These are phyloP conservation scores for Metrosideros polymorpha DNA, from an alignment of 441 rosid genomes.

Conservation along the genomic window DNA sequence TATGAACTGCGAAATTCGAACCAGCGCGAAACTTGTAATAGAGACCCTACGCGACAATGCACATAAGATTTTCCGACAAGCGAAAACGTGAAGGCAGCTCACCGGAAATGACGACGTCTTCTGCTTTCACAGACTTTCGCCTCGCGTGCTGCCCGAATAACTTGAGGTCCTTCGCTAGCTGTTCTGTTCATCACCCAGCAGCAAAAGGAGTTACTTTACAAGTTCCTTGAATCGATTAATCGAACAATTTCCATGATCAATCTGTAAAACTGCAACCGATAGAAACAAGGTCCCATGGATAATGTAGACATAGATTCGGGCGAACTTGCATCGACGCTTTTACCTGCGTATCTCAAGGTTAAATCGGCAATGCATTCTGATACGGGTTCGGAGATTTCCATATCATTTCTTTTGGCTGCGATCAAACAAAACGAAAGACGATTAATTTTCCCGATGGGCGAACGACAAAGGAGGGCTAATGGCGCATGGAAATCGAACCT, in stretches of 20 bases:
- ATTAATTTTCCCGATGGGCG: too few relatives aligned
- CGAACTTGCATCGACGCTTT: neutral
- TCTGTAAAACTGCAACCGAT: neutral
- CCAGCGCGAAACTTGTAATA: neutral
- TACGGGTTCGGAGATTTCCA: neutral
- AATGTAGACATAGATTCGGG: neutral
- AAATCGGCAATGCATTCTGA: conserved; percentile 6
- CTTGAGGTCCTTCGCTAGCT: conserved; percentile 1
- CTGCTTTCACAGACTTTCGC: conserved; percentile 3
- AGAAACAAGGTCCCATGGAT: neutral
- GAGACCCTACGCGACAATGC: neutral
- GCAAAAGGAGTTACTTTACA: neutral
- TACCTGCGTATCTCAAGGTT: conserved; percentile 7
- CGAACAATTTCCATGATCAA: neutral
- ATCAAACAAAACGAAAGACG: neutral
- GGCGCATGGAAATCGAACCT: neutral
- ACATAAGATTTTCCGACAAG: neutral
- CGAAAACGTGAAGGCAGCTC: neutral
- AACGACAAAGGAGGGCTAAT: neutral
- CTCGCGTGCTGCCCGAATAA: conserved; percentile 7
- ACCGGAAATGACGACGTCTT: conserved; percentile 8
- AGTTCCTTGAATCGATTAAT: neutral
- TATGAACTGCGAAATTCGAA: neutral
- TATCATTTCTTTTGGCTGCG: neutral
- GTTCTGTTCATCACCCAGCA: neutral